phyloP scores from a whole-genome alignment of 257 asterid species.

The Forsythia viridissima region DNA sequence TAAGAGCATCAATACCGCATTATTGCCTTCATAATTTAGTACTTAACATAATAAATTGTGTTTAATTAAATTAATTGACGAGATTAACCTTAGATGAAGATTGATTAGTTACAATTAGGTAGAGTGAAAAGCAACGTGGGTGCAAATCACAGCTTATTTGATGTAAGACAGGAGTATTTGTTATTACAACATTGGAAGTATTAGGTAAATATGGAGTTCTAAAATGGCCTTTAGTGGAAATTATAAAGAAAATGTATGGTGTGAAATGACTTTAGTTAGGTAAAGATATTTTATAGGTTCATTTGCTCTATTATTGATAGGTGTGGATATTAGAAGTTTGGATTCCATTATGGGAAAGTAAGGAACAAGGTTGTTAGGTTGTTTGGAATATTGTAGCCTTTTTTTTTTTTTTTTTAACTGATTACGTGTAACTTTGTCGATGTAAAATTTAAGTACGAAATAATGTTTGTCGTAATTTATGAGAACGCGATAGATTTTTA shows the following conservation, averaged over 20 bases:
- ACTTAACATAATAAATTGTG: too few relatives aligned
- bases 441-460: not conserved
- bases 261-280: not conserved
- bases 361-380: not conserved
- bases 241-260: not conserved
- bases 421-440: not conserved
- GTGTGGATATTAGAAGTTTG: not conserved
- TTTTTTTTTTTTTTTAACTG: not conserved
- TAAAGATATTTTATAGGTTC: not conserved
- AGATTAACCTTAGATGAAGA: too few relatives aligned
- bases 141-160: not conserved
- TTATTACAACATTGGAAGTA: not conserved
- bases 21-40: not conserved
- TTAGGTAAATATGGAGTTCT: not conserved
- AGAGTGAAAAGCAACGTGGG: not conserved
- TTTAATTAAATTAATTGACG: too few relatives aligned
- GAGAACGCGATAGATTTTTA: too few relatives aligned
- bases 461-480: too few relatives aligned
- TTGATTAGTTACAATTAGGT: not conserved
- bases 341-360: not conserved
- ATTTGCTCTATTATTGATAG: not conserved
- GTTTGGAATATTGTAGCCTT: not conserved
- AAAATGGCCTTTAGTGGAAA: not conserved
- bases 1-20: too few relatives aligned
- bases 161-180: not conserved